Conservation (phyloP, 1,139 yeast genomes). For the Taphrina betulina region DNA sequence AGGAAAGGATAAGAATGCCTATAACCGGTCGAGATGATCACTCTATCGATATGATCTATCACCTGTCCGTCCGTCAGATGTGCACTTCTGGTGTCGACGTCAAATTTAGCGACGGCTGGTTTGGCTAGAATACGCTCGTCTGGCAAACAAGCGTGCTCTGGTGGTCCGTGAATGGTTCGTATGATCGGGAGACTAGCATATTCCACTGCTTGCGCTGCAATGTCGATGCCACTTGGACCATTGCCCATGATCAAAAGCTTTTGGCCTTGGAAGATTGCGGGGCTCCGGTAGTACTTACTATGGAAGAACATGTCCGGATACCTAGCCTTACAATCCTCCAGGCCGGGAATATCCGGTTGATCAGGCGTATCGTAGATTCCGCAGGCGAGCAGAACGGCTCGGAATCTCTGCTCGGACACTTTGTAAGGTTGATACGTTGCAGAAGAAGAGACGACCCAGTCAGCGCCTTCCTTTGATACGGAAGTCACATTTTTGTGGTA, state of each 20-base stretch:
- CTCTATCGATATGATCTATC: conserved; percentile 50
- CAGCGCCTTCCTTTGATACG: conserved; percentile 54
- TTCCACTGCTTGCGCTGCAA: conserved; percentile 54
- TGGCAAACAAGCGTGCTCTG: conserved; percentile 46
- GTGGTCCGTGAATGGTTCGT: conserved; percentile 43
- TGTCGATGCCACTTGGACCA: conserved; percentile 62
- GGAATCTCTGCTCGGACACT: conserved; percentile 49
- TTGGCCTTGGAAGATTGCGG: conserved; percentile 48
- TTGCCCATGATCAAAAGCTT: conserved; percentile 60
- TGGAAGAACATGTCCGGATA: conserved; percentile 57
- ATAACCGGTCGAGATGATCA: conserved; percentile 56
- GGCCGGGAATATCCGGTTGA: conserved; percentile 54
- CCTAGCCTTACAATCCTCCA: conserved; percentile 51
- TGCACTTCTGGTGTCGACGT: conserved; percentile 44
- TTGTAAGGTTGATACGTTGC: conserved; percentile 39
- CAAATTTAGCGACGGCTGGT: conserved; percentile 47
- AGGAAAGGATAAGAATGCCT: conserved; percentile 22
- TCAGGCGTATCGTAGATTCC: conserved; percentile 24
- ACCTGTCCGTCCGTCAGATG: conserved; percentile 48
- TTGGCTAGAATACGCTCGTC: conserved; percentile 45
- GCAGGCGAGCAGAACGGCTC: conserved; percentile 15
- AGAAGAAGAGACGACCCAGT: conserved; percentile 46
- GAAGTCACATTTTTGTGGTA: not conserved
- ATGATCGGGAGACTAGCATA: conserved; percentile 39
- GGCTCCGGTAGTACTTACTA: conserved; percentile 58